phyloP scores from a whole-genome alignment of 2,329 filamentous ascomycete genomes.

The Arthrobotrys conoides region DNA sequence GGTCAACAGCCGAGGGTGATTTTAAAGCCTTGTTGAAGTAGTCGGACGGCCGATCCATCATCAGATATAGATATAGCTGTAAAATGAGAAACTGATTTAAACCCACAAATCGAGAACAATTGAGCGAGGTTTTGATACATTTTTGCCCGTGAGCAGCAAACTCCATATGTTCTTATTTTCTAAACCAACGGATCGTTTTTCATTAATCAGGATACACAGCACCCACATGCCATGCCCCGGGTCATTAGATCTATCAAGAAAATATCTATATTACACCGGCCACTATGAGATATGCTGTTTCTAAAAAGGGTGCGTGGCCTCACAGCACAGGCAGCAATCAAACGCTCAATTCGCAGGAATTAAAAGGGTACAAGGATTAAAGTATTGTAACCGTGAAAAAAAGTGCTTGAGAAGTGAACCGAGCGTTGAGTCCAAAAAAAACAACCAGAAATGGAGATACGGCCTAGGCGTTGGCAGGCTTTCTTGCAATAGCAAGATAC shows the following conservation, averaged over 20 bases:
- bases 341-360: conserved; percentile 21
- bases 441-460: neutral
- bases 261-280: conserved; percentile 23
- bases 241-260: conserved; percentile 14
- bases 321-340: conserved; percentile 14
- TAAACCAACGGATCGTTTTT: neutral
- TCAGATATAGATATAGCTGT: neutral
- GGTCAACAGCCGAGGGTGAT: conserved; percentile 89
- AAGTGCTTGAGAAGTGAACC: conserved; percentile 2
- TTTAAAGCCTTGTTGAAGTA: conserved; percentile 73
- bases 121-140: neutral
- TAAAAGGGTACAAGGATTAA: conserved; percentile 15
- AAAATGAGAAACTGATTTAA: neutral
- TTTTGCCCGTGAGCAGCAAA: neutral
- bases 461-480: conserved; percentile 72
- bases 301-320: conserved; percentile 17
- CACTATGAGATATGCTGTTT: conserved; percentile 19
- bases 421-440: conserved; percentile 29
- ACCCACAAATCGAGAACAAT: neutral
- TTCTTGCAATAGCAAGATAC: conserved; percentile 96
- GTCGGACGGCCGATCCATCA: too few relatives aligned
- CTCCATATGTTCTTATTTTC: neutral
- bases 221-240: neutral
- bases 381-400: conserved; percentile 26
- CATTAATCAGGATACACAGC: neutral